A percentile compares a stretch with the other conserved stretches of the same genome.
These are phyloP conservation scores for Neopestalotiopsis sp. DNA, from an alignment of 2,329 filamentous ascomycete genomes.

Conservation along the genomic window DNA sequence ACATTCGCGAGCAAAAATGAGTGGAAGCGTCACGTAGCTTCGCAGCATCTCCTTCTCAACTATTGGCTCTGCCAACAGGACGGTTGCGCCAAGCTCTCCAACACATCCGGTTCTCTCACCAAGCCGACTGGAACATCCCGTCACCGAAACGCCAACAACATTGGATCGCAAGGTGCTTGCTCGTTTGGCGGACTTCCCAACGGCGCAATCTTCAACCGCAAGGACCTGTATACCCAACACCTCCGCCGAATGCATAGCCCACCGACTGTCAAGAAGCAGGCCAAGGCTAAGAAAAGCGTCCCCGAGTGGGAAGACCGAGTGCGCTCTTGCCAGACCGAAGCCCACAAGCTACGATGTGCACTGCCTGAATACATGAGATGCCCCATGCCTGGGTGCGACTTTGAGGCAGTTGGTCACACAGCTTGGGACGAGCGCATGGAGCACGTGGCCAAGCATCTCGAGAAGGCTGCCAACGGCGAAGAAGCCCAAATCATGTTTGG, in stretches of 20 bases:
- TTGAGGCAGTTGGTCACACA: conserved; percentile 62
- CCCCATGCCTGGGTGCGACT: conserved; percentile 63
- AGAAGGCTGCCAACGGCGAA: conserved; percentile 50
- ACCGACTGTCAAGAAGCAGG: conserved; percentile 43
- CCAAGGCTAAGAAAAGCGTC: conserved; percentile 40
- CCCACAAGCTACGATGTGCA: conserved; percentile 62
- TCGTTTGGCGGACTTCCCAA: conserved; percentile 47
- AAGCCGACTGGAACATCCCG: conserved; percentile 21
- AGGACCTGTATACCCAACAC: conserved; percentile 90
- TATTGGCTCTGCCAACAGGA: conserved; percentile 80
- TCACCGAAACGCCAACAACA: conserved; percentile 23
- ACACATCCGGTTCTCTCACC: conserved; percentile 23
- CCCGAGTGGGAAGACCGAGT: conserved; percentile 59
- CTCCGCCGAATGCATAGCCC: conserved; percentile 82
- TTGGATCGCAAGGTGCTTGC: conserved; percentile 18
- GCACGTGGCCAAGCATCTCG: conserved; percentile 82
- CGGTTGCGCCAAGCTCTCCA: conserved; percentile 47
- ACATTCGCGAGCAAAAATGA: conserved; percentile 87
- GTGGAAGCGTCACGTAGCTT: conserved; percentile 88
- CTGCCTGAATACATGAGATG: conserved; percentile 67
- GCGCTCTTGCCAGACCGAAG: conserved; percentile 60
- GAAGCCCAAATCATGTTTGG: conserved; percentile 34
- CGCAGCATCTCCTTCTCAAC: conserved; percentile 76
- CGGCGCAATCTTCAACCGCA: conserved; percentile 78
- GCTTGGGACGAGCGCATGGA: conserved; percentile 88